Evolutionary conservation across 2,329 filamentous ascomycete genomes (phyloP), one percentile per base, ranked within the genome.

Genomic region (Colletotrichum filicis): DNA sequence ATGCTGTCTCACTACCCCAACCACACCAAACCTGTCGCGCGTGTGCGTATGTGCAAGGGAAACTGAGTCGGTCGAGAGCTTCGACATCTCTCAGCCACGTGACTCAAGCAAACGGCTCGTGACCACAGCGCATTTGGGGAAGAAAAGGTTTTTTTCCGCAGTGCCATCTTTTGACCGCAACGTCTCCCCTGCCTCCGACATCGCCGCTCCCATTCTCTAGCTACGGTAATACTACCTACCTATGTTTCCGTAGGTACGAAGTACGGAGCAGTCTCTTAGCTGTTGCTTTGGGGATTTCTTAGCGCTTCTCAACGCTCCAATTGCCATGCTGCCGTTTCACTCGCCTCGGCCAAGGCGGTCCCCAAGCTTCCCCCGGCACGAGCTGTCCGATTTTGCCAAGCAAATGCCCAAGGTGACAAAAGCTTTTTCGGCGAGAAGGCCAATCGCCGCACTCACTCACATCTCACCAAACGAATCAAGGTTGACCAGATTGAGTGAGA

Each of bases 101-200:
- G 69, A 69, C 49, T 58, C 52, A 16, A 24, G 19, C 37, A 60
- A n/a, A 55, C 12, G 30, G 16, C 30, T 19, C 19, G 19, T 49
- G 19, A 49, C 42, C 19, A 9, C 7, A 49, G 42, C 42, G 19
- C 19, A n/a, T 22, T 19, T 42, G 37, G 19, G 37, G 14, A 42
- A 19, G 16, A 6, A 16, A 42, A 16, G 5, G 16, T 2, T 42
- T 42, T 42, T 42, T 19, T 7, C 14, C 16, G 5, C 16, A 19
- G 6, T 42, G 37, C 14, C 37, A 42, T 42, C 7, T 22, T 49
- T 49, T 49, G 42, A 49, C 22, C 30, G 24, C 56, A 57, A 35
- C 63, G 30, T 14, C 14, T 24, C 32, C 58, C 69, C 42, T 53
- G 58, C 7, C 42, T 72, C 69, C 69, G 66, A 69, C 66, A 72